These are phyloP conservation scores for Aphanomyces astaci DNA, from an alignment of 352 stramenopile genomes.

Conservation along the genomic window DNA sequence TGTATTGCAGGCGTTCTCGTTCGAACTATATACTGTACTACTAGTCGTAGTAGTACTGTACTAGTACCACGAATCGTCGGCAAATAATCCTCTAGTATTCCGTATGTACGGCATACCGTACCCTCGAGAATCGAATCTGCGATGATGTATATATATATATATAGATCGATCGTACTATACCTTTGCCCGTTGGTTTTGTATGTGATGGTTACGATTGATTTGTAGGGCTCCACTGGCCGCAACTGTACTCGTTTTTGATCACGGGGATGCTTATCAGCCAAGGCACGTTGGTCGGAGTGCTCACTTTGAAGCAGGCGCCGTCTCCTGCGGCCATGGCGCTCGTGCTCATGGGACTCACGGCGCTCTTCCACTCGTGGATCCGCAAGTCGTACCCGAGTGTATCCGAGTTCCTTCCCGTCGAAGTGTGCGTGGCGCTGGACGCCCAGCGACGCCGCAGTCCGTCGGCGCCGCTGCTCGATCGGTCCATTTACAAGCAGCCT, in stretches of 20 bases:
- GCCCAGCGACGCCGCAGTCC: neutral
- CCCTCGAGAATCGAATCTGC: no score
- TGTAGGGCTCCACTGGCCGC: slow-evolving; percentile 35
- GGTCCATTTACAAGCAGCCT: slow-evolving; percentile 16
- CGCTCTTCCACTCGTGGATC: slow-evolving; percentile 20
- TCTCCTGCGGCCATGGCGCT: slow-evolving; percentile 5
- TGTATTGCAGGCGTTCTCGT: no score
- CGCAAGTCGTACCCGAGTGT: slow-evolving; percentile 12
- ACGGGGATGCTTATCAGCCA: slow-evolving; percentile 53
- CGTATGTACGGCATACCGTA: no score
- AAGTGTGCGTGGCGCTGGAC: slow-evolving; percentile 16
- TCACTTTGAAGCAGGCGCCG: slow-evolving; percentile 47
- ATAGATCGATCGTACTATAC: no score
- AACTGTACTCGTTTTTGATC: slow-evolving; percentile 59
- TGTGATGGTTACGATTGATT: no score
- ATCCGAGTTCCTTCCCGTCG: slow-evolving; percentile 13
- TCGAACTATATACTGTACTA: no score
- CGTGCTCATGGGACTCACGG: neutral
- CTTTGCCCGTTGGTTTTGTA: no score
- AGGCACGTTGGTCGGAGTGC: slow-evolving; percentile 51
- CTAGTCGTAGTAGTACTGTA: no score
- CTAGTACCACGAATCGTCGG: no score
- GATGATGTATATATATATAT: no score
- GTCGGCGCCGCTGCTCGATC: neutral
- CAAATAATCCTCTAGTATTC: no score